A percentile compares a stretch with the other conserved stretches of the same genome.
These are phyloP conservation scores for Citrus hindsii DNA, from an alignment of 345 rosid genomes.

Conservation along the genomic window DNA sequence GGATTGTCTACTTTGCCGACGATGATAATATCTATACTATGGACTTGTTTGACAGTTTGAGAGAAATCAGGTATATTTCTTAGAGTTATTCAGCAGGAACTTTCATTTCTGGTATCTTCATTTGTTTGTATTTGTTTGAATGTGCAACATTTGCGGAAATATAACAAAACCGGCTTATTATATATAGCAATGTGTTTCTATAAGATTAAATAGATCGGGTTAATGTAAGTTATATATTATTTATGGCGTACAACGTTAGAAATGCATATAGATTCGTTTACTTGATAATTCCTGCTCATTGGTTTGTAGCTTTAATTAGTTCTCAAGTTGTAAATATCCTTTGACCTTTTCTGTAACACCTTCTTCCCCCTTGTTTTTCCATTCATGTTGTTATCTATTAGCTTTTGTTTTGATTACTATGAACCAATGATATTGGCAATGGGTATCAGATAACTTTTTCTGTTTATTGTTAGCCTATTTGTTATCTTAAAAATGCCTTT, in stretches of 20 bases:
- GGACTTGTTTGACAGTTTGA: slow-evolving; percentile 65
- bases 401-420: background rate
- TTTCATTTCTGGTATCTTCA: background rate
- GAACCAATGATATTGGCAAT: background rate
- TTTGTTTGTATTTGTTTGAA: background rate
- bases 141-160: background rate
- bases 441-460: background rate
- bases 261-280: background rate
- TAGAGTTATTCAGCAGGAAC: background rate
- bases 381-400: background rate
- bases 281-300: background rate
- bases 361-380: background rate
- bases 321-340: background rate
- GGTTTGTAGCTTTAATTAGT: background rate
- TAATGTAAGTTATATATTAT: background rate
- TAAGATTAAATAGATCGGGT: background rate
- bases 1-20: slow-evolving; percentile 81
- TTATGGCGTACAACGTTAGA: background rate
- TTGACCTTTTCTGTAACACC: background rate
- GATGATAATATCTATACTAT: slow-evolving; percentile 78
- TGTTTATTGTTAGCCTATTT: background rate
- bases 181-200: background rate
- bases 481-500: background rate
- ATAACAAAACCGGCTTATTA: background rate
- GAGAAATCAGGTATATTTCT: slow-evolving; percentile 54